Conservation (phyloP, 2,329 filamentous ascomycete species). For the Claviceps citrina region DNA sequence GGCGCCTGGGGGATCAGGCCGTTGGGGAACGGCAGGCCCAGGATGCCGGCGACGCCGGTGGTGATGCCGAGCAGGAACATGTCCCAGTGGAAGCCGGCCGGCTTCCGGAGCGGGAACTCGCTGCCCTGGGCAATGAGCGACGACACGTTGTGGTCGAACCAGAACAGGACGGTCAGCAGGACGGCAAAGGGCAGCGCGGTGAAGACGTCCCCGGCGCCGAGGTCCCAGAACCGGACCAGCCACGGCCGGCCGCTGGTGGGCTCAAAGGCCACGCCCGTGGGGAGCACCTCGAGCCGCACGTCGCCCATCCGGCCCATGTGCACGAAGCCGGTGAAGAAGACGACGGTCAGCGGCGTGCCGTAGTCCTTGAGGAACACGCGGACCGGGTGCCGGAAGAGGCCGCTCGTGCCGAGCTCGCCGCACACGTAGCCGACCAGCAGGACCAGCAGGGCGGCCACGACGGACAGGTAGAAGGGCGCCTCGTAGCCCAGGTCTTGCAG, state of each 20-base stretch:
- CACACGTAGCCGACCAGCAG: conserved; percentile 63
- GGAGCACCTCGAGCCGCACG: conserved; percentile 54
- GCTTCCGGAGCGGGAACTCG: conserved; percentile 66
- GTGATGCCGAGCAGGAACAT: conserved; percentile 67
- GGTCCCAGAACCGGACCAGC: conserved; percentile 72
- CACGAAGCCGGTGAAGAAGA: conserved; percentile 85
- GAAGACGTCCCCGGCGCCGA: conserved; percentile 58
- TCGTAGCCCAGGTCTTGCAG: conserved; percentile 56
- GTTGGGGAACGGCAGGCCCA: conserved; percentile 69
- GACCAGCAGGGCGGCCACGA: conserved; percentile 62
- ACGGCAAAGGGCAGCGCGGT: conserved; percentile 76
- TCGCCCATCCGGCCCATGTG: conserved; percentile 70
- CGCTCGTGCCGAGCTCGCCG: conserved; percentile 53
- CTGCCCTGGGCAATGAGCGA: conserved; percentile 72
- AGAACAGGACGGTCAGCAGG: conserved; percentile 71
- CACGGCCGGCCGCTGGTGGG: conserved; percentile 60
- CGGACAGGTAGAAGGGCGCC: conserved; percentile 61
- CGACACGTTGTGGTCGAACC: conserved; percentile 80
- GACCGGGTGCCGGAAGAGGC: conserved; percentile 58
- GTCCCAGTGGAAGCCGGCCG: conserved; percentile 76
- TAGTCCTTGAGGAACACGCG: conserved; percentile 82
- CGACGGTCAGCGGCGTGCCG: conserved; percentile 63
- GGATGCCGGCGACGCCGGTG: conserved; percentile 57
- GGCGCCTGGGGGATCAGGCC: conserved; percentile 72
- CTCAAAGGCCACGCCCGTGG: conserved; percentile 62